Percentiles rank a stretch among this genome's conserved stretches.
Evolutionary conservation across 1,139 yeast genomes (phyloP).

Genomic region (Candida frijolesensis): DNA sequence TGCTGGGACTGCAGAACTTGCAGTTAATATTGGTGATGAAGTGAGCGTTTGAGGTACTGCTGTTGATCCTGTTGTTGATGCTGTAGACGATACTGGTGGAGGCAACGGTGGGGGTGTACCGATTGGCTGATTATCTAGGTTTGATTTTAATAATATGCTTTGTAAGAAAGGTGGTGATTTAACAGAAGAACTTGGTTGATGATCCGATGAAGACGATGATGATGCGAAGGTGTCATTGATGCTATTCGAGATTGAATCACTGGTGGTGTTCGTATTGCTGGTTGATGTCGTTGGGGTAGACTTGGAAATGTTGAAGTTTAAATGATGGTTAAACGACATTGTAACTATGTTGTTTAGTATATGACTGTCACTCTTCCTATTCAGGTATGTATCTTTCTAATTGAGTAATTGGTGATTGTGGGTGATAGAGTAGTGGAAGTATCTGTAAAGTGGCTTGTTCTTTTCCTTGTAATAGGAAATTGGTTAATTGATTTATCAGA

Average conservation of each 20-base stretch:
- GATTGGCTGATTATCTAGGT: slow-evolving; percentile 9
- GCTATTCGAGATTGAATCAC: slow-evolving; percentile 7
- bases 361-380: not conserved
- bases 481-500: not conserved
- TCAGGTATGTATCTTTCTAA: not conserved
- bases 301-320: slow-evolving; percentile 42
- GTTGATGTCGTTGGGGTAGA: slow-evolving; percentile 50
- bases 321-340: slow-evolving; percentile 37
- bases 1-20: slow-evolving; percentile 28
- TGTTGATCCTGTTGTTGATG: slow-evolving; percentile 8
- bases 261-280: slow-evolving; percentile 33
- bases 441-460: not conserved
- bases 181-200: slow-evolving; percentile 6
- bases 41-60: slow-evolving; percentile 9
- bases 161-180: slow-evolving; percentile 24
- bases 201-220: not conserved
- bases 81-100: not conserved
- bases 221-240: not conserved
- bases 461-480: not conserved
- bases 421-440: not conserved
- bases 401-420: not conserved
- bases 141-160: slow-evolving; percentile 19
- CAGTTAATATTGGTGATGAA: slow-evolving; percentile 12
- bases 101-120: not conserved
- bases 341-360: not conserved